Conservation (phyloP, 2,329 filamentous ascomycete species). For the Sarocladium brachiariae region DNA sequence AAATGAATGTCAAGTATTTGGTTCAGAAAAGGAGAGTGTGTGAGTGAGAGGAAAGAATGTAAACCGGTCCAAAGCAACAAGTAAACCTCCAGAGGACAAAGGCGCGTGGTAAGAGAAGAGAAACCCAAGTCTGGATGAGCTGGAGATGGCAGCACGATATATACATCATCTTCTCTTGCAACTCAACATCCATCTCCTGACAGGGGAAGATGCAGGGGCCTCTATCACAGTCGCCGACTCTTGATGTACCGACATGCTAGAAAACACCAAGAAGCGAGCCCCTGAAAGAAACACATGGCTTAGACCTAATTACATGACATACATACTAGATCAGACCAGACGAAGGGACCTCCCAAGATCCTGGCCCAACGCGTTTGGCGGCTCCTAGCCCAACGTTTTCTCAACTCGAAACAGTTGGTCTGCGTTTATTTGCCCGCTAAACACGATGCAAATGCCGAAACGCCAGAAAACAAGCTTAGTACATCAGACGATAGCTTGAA, state of each 20-base stretch:
- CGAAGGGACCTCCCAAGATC: background rate
- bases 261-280: too few relatives aligned
- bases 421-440: background rate
- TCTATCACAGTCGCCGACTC: too few relatives aligned
- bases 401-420: background rate
- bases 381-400: background rate
- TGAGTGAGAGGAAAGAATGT: too few relatives aligned
- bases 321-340: too few relatives aligned
- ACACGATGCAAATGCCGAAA: background rate
- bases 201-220: too few relatives aligned
- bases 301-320: too few relatives aligned
- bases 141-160: background rate
- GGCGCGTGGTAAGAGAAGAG: background rate
- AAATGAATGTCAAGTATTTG: background rate
- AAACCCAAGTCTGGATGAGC: background rate
- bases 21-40: background rate
- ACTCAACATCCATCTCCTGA: too few relatives aligned
- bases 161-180: too few relatives aligned
- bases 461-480: background rate
- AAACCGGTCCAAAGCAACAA: background rate
- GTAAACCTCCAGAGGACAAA: slow-evolving; percentile 6
- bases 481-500: background rate
- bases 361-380: background rate
- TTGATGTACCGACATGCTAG: too few relatives aligned
- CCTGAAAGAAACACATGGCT: too few relatives aligned